These are phyloP conservation scores for Sugiyamaella japonica DNA, from an alignment of 1,139 yeast species.

Conservation along the genomic window DNA sequence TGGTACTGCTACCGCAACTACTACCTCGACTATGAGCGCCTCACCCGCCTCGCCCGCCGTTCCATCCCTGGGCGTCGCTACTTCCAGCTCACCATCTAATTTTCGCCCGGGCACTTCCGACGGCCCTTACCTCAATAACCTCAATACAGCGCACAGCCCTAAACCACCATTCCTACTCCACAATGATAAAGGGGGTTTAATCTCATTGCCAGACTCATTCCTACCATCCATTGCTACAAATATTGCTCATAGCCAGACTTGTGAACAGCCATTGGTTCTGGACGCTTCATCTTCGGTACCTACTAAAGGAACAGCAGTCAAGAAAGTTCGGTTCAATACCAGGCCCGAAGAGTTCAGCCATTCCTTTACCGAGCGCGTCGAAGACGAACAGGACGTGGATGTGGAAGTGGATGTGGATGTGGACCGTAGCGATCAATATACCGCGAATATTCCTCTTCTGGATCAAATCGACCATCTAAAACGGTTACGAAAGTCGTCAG, in stretches of 20 bases:
- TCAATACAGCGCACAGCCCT: background rate
- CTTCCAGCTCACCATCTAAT: background rate
- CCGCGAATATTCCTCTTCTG: slow-evolving; percentile 9
- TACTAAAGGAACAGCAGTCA: background rate
- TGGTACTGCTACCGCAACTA: background rate
- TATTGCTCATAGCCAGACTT: background rate
- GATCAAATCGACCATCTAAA: slow-evolving; percentile 3
- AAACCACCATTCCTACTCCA: background rate
- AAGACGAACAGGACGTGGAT: background rate
- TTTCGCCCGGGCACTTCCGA: slow-evolving; percentile 13
- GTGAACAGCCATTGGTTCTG: background rate
- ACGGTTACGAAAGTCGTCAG: background rate
- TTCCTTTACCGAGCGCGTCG: slow-evolving; percentile 5
- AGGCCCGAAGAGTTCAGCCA: slow-evolving; percentile 9
- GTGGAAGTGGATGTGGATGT: background rate
- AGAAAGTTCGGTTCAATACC: slow-evolving; percentile 11
- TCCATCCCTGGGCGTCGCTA: background rate
- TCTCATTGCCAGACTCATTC: background rate
- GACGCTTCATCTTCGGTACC: background rate
- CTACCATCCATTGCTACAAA: background rate
- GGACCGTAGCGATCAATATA: background rate
- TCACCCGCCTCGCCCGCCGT: slow-evolving; percentile 14
- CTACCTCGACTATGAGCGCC: background rate
- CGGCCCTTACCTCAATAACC: slow-evolving; percentile 4
- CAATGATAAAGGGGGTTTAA: background rate